phyloP scores from a whole-genome alignment of 2,329 filamentous ascomycete species.

The Macrophomina tecta region DNA sequence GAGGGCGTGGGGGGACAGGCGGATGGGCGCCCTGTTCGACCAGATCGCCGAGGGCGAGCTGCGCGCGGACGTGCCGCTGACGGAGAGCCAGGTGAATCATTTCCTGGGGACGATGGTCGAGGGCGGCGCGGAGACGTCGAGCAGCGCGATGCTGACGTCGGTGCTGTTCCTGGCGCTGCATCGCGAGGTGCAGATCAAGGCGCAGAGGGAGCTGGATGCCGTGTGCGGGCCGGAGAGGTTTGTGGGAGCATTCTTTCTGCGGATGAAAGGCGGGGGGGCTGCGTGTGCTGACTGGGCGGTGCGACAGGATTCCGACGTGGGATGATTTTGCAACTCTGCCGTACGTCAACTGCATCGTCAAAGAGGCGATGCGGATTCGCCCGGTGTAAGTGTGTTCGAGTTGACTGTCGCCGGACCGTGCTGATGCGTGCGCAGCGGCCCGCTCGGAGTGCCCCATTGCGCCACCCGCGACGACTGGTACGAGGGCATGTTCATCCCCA shows the following conservation, averaged over 20 bases:
- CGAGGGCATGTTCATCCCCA: conserved; percentile 50
- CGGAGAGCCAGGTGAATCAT: conserved; percentile 43
- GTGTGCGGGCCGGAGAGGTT: conserved; percentile 25
- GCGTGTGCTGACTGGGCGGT: conserved; percentile 28
- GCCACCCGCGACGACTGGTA: conserved; percentile 42
- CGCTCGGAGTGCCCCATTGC: conserved; percentile 34
- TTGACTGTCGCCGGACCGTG: background rate
- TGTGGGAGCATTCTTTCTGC: background rate
- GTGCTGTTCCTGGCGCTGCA: conserved; percentile 39
- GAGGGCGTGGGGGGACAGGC: conserved; percentile 27
- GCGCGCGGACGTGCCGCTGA: conserved; percentile 29
- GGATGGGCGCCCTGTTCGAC: conserved; percentile 29
- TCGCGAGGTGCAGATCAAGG: conserved; percentile 37
- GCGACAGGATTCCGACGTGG: conserved; percentile 35
- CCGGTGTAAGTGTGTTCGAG: conserved; percentile 37
- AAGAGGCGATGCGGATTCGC: conserved; percentile 44
- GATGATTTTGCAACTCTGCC: conserved; percentile 39
- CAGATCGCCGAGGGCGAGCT: conserved; percentile 26
- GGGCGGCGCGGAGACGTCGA: conserved; percentile 47
- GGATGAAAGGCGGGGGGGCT: too few relatives aligned
- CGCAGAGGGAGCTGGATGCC: conserved; percentile 38
- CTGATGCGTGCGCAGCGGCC: conserved; percentile 23
- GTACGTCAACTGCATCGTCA: conserved; percentile 41
- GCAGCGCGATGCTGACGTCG: conserved; percentile 43
- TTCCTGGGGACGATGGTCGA: conserved; percentile 44